Evolutionary conservation across 306 rosid genomes (phyloP).

Genomic region (Trichosanthes truncata): DNA sequence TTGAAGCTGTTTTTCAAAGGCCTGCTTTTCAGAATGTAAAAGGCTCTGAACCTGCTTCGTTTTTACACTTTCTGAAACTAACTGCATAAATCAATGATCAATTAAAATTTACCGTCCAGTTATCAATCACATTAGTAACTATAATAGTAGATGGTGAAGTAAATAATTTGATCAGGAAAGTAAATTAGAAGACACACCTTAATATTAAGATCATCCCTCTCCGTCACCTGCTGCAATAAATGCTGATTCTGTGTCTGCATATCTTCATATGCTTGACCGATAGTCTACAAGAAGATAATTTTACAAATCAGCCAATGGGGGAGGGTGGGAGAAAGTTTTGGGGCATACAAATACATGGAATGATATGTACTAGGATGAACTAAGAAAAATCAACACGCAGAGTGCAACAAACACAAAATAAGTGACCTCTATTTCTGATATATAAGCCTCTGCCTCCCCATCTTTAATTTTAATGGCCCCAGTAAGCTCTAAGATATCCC

Average conservation of each 20-base stretch:
- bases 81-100: conserved; percentile 41
- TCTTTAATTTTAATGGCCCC: conserved; percentile 84
- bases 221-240: conserved; percentile 75
- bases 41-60: conserved; percentile 60
- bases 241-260: conserved; percentile 97
- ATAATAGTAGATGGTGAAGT: neutral
- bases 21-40: conserved; percentile 66
- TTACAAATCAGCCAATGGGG: conserved; percentile 5
- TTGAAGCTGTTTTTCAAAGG: conserved; percentile 65
- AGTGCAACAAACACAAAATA: conserved; percentile 5
- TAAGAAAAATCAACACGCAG: neutral
- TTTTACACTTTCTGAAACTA: conserved; percentile 92
- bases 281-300: conserved; percentile 47
- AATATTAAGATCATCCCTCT: conserved; percentile 93
- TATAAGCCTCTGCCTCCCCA: conserved; percentile 75
- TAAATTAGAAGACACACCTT: conserved; percentile 46
- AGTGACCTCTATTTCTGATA: conserved; percentile 90
- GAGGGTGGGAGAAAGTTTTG: neutral
- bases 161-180: conserved; percentile 1
- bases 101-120: neutral
- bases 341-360: neutral
- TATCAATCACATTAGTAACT: neutral
- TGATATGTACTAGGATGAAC: neutral
- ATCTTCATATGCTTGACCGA: conserved; percentile 98
- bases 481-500: conserved; percentile 66